Evolutionary conservation across 768 basidiomycete genomes (phyloP).

Genomic region (Boletus edulis): DNA sequence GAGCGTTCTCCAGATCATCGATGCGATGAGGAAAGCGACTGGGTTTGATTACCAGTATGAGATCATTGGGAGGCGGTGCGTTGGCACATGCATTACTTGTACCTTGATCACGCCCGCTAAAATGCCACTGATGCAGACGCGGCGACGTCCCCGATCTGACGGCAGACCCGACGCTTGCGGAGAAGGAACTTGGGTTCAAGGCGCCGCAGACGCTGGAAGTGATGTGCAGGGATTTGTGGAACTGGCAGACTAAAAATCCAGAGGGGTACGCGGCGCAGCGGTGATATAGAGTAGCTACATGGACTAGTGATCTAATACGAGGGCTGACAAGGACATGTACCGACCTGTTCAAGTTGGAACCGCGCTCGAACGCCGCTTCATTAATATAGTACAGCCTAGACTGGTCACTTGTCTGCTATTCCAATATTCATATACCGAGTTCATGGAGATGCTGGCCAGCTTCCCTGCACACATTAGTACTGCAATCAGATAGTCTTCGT

Average conservation of each 20-base stretch:
- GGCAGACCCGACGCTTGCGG: conserved; percentile 87
- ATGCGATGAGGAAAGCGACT: conserved; percentile 91
- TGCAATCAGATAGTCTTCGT: no score
- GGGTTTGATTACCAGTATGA: conserved; percentile 87
- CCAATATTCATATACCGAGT: no score
- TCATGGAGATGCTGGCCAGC: no score
- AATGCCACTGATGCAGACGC: conserved; percentile 44
- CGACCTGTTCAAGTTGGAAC: no score
- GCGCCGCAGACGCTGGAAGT: conserved; percentile 78
- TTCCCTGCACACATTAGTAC: no score
- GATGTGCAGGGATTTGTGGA: conserved; percentile 98
- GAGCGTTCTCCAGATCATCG: conserved; percentile 91
- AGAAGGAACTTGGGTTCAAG: conserved; percentile 90
- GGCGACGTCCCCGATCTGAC: conserved; percentile 98
- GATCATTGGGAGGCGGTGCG: conserved; percentile 86
- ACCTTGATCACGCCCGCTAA: not conserved
- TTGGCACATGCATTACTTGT: conserved; percentile 3
- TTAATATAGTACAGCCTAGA: no score
- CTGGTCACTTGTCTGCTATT: no score
- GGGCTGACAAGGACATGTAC: no score
- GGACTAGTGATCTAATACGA: not conserved
- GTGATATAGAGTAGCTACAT: conserved; percentile 10
- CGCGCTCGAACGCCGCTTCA: no score
- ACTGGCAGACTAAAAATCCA: conserved; percentile 96
- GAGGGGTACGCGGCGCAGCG: conserved; percentile 55